These are phyloP conservation scores for Albugo laibachii DNA, from an alignment of 352 stramenopile species.

Conservation along the genomic window DNA sequence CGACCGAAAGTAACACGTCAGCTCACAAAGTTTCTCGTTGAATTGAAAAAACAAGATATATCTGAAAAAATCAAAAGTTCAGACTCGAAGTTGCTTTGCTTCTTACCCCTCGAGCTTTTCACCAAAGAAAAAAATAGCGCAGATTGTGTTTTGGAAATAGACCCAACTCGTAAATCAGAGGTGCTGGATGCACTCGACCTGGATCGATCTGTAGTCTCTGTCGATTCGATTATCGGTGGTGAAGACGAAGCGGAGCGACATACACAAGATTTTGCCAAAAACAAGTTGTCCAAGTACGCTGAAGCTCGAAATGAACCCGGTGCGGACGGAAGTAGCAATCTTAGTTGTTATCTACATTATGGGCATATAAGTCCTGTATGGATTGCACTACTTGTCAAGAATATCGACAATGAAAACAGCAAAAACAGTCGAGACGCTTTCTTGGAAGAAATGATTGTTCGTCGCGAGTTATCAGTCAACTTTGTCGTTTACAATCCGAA, in stretches of 20 bases:
- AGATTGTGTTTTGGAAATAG: background rate
- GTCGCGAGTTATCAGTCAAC: slow-evolving; percentile 94
- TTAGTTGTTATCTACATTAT: slow-evolving; percentile 88
- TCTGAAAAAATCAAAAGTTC: slow-evolving; percentile 4
- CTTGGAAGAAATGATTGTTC: slow-evolving; percentile 94
- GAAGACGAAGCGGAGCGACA: slow-evolving; percentile 34
- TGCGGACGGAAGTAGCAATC: slow-evolving; percentile 73
- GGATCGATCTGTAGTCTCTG: slow-evolving; percentile 28
- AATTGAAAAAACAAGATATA: slow-evolving; percentile 20
- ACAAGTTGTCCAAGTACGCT: slow-evolving; percentile 51
- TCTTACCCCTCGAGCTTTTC: no score
- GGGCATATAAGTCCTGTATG: slow-evolving; percentile 71
- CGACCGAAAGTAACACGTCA: slow-evolving; percentile 89
- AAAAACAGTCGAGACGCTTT: slow-evolving; percentile 80
- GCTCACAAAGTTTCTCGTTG: slow-evolving; percentile 72
- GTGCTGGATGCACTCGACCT: slow-evolving; percentile 35
- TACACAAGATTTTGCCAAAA: slow-evolving; percentile 76
- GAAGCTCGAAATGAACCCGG: slow-evolving; percentile 91
- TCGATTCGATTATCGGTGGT: slow-evolving; percentile 47
- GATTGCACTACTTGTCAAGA: slow-evolving; percentile 36
- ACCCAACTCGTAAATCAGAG: slow-evolving; percentile 1
- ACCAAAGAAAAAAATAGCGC: no score
- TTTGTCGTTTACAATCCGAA: slow-evolving; percentile 90
- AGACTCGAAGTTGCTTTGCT: slow-evolving; percentile 11
- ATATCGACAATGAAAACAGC: slow-evolving; percentile 41